A percentile compares a stretch with the other conserved stretches of the same genome.
These are phyloP conservation scores for Umbelopsis sp. DNA, from an alignment of 371 early-diverging fungal species.

Conservation along the genomic window DNA sequence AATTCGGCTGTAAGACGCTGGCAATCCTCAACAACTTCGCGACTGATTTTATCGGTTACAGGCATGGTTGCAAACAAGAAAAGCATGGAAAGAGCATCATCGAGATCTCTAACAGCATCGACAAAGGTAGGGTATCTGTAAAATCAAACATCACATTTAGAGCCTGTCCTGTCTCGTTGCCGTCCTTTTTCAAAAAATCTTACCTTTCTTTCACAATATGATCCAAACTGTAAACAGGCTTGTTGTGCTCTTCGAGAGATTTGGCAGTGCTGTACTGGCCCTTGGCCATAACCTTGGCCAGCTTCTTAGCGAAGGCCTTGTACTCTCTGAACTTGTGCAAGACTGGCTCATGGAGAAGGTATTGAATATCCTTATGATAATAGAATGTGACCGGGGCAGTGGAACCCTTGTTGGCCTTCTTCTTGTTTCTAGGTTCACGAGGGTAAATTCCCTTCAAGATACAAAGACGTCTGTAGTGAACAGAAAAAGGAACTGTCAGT, in stretches of 20 bases:
- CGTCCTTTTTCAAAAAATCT: neutral
- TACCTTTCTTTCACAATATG: constrained; percentile 94
- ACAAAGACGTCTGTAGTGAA: constrained; percentile 81
- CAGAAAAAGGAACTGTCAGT: constrained; percentile 10
- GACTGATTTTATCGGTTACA: constrained; percentile 70
- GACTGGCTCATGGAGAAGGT: constrained; percentile 91
- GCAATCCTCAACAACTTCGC: constrained; percentile 71
- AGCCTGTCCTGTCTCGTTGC: neutral
- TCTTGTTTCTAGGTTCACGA: constrained; percentile 92
- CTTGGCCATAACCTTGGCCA: constrained; percentile 85
- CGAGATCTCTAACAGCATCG: constrained; percentile 94
- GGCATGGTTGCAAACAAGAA: constrained; percentile 91
- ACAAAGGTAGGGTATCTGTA: constrained; percentile 89
- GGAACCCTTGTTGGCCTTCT: constrained; percentile 93
- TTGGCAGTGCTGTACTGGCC: constrained; percentile 78
- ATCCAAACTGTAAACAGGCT: constrained; percentile 85
- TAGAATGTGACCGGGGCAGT: constrained; percentile 90
- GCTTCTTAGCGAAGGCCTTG: constrained; percentile 83
- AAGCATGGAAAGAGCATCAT: constrained; percentile 95
- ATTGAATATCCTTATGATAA: constrained; percentile 94
- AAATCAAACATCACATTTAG: neutral
- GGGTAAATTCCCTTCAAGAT: constrained; percentile 99
- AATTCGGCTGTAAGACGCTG: constrained; percentile 88
- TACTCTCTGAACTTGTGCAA: constrained; percentile 89
- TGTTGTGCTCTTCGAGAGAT: constrained; percentile 67